A percentile compares a stretch with the other conserved stretches of the same genome.
These are phyloP conservation scores for Neurospora sp. DNA, from an alignment of 495 filamentous ascomycete genomes.

Conservation along the genomic window DNA sequence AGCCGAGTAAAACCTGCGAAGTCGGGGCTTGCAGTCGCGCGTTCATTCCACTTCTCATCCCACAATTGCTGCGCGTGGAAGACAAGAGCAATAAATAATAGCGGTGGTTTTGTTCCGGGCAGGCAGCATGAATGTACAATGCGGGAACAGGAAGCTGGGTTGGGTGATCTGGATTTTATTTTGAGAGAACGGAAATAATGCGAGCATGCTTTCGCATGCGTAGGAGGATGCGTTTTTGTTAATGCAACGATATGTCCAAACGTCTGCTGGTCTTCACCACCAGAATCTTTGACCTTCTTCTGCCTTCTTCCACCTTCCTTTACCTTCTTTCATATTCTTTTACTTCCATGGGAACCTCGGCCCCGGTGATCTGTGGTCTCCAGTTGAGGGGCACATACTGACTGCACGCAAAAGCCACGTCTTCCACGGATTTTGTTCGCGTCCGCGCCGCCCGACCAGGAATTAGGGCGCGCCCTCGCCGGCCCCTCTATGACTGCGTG, in stretches of 20 bases:
- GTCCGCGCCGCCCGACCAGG: not conserved
- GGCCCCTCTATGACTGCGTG: not conserved
- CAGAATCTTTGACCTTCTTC: not conserved
- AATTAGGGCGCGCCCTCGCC: not conserved
- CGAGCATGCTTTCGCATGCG: not conserved
- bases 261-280: not conserved
- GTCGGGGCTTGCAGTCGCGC: too few relatives aligned
- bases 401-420: not conserved
- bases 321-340: not conserved
- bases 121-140: not conserved
- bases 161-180: fast-evolving
- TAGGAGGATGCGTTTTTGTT: not conserved
- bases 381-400: not conserved
- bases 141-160: not conserved
- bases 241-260: not conserved
- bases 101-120: not conserved
- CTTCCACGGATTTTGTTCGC: not conserved
- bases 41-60: not conserved
- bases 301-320: not conserved
- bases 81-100: too few relatives aligned
- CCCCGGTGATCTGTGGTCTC: not conserved
- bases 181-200: not conserved
- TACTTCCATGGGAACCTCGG: too few relatives aligned
- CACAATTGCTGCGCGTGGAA: not conserved
- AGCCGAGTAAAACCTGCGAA: too few relatives aligned